Evolutionary conservation across 768 basidiomycete species (phyloP), one percentile per base, ranked within the genome.

Genomic region (Phylloporus arenicola): DNA sequence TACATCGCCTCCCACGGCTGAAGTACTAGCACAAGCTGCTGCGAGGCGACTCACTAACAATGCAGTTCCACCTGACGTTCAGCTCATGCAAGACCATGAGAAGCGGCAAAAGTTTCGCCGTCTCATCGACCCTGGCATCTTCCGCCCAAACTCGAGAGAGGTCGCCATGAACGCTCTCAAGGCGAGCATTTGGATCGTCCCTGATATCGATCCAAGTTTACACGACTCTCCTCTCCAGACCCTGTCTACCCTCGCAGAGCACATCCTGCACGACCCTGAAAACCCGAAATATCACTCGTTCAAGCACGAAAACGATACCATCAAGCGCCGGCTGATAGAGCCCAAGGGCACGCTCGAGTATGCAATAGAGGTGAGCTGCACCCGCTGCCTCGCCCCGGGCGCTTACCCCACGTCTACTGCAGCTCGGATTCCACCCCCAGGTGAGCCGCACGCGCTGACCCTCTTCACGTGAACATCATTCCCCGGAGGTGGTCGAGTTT

Each of bases 371-470:
- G 89, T 88, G 27, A 67, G 85, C 75, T n/a, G 29, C 55, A 17
- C 19, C 44, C 47, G 3, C 24, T 45, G 13, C 47, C 45, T 46
- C 25, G 44, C 50, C 11, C 10, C 9, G 27, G 34, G 9, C 45
- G 45, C 20, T 45, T 40, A 5, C 14, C 2, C 20, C 20, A 24
- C 20, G 27, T 29, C 27, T 40, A 3, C 10, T 25, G 45, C 19
- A 90, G 86, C 77, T 89, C 55, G 87, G 88, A 16, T 92, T 92
- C 62, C 69, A 75, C 27, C 79, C 85, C 29, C 77, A 87, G 65
- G 88, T 88, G 60, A 41, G 58, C 55, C 16, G 20, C 12, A n/a
- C 16, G 41, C 4, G 10, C 14, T 14, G 39, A 24, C 13, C 12
- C 11, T 20, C 20, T 22, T 6, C 11, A 19, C 4, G 8, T 7